Percentiles rank a stretch among this genome's conserved stretches.
Evolutionary conservation across 345 rosid genomes (phyloP).

Genomic region (Gossypium ekmanianum): DNA sequence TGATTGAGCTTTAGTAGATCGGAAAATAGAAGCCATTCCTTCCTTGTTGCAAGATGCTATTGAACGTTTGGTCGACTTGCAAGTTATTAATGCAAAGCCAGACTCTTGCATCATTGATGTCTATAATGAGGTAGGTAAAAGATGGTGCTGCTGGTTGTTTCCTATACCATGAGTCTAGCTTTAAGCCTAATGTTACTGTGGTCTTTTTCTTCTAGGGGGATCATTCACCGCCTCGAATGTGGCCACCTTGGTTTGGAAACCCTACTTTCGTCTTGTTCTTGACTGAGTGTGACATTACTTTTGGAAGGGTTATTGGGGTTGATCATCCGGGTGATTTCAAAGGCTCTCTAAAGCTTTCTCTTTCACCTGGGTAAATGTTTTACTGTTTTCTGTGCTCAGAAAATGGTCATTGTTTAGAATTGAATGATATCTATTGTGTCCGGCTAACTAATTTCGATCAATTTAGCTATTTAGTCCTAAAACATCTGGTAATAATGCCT

Average conservation of each 20-base stretch:
- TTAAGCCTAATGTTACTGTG: conserved; percentile 8
- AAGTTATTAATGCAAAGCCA: conserved; percentile 62
- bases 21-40: conserved; percentile 67
- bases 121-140: conserved; percentile 62
- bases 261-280: conserved; percentile 62
- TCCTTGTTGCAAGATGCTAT: conserved; percentile 67
- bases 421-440: neutral
- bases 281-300: conserved; percentile 79
- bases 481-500: neutral
- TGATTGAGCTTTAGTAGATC: conserved; percentile 7
- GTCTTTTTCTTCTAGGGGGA: conserved; percentile 54
- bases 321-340: conserved; percentile 72
- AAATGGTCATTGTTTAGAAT: neutral
- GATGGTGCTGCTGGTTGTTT: conserved; percentile 6
- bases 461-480: neutral
- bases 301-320: conserved; percentile 54
- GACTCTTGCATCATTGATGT: conserved; percentile 81
- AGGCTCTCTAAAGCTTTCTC: conserved; percentile 77
- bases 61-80: conserved; percentile 54
- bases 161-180: neutral
- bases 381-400: neutral
- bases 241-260: conserved; percentile 72
- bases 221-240: conserved; percentile 77
- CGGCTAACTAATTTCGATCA: neutral
- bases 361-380: conserved; percentile 71